Base-by-base conservation (phyloP, 2,329 filamentous ascomycete species). In the Arthroderma sp. region DNA sequence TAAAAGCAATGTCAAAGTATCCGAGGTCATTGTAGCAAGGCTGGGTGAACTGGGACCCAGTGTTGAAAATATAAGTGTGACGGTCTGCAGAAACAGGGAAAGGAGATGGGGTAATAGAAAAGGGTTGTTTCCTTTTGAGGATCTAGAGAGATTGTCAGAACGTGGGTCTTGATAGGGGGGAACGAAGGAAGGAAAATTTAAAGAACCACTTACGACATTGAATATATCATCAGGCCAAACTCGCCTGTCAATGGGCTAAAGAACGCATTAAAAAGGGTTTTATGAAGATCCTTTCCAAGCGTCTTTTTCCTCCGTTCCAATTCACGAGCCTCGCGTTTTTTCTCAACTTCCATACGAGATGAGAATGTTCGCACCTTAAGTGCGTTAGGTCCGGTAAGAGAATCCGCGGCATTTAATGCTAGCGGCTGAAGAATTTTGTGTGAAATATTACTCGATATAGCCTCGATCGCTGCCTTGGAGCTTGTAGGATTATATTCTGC, bases 301-400 rank as follows among this genome's bases (percentile, higher is more conserved):
- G 82, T 81, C 3, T 79, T 70, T 45, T 71, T 71, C 40, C 69
- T 72, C 40, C 74, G 69, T 49, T 66, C 58, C 7, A 58, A 55
- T 30, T 63, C 58, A 40, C 60, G 62, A 40, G 66, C 59, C 43
- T 66, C 62, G 8, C 66, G 65, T 42, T 69, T 72, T 45, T 74
- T 75, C 55, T 82, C 74, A 11, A 80, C 72, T 47, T 77, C 71
- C 61, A 88, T 78, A 11, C 83, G 79, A 0, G 83, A 85, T 7
- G 82, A 89, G 64, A 96, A 94, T 2, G 82, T 94, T 29, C 86
- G 80, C 22, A 96, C 76, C 66, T 96, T 96, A 38, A 98, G 76
- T 4, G 82, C 76, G 52, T 87, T 79, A 0, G 91, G 88, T 0
- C 89, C 87, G 0, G 82, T 82, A 5, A 79, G 71, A 22, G 80